A percentile compares a stretch with the other conserved stretches of the same genome.
These are phyloP conservation scores for Blastobotrys persicus DNA, from an alignment of 1,139 yeast genomes.

Conservation along the genomic window DNA sequence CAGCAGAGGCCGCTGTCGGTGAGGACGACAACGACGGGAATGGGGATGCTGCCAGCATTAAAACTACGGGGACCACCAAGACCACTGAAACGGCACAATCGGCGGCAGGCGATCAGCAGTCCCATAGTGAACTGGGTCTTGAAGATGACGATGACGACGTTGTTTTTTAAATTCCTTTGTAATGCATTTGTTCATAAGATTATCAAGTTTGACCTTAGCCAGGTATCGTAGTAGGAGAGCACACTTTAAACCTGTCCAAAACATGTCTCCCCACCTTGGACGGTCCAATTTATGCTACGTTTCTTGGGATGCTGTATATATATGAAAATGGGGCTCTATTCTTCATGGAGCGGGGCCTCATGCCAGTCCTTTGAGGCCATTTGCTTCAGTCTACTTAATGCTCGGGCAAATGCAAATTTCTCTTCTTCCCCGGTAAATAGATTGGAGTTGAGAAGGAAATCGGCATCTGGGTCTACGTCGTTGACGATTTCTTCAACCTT, in stretches of 20 bases:
- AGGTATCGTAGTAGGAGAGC: no score
- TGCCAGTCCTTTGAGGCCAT: slow-evolving; percentile 92
- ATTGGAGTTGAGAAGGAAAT: slow-evolving; percentile 70
- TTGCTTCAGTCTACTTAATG: slow-evolving; percentile 82
- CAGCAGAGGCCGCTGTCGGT: slow-evolving; percentile 18
- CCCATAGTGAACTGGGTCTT: slow-evolving; percentile 12
- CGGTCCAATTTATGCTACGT: no score
- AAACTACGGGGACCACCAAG: slow-evolving; percentile 24
- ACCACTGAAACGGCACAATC: slow-evolving; percentile 10
- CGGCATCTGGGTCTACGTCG: slow-evolving; percentile 71
- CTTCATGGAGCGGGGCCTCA: slow-evolving; percentile 11
- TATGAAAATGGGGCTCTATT: no score
- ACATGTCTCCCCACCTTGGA: no score
- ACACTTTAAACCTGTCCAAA: no score
- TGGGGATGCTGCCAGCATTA: slow-evolving; percentile 17
- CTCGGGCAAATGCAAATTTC: slow-evolving; percentile 93
- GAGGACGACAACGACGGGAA: slow-evolving; percentile 20
- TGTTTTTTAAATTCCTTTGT: slow-evolving; percentile 24
- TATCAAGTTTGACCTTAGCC: no score
- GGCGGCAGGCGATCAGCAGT: not conserved
- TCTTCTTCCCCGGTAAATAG: slow-evolving; percentile 92
- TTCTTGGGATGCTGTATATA: no score
- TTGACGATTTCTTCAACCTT: slow-evolving; percentile 50
- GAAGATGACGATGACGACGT: slow-evolving; percentile 30
- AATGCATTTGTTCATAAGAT: no score